Evolutionary conservation across 306 rosid genomes (phyloP).

Genomic region (Pyrus communis): DNA sequence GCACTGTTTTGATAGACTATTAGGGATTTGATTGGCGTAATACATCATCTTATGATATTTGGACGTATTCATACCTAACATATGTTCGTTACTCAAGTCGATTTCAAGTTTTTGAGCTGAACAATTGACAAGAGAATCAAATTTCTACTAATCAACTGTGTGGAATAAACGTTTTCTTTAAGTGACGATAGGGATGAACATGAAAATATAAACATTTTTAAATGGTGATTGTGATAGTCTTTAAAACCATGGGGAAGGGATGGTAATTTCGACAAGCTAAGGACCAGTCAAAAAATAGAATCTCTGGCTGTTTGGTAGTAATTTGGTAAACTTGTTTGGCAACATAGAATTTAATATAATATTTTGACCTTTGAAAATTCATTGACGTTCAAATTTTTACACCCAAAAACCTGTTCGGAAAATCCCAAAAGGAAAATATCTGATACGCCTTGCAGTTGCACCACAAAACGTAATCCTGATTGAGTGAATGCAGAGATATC

Average conservation of each 20-base stretch:
- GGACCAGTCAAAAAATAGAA: background rate
- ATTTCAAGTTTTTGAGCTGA: background rate
- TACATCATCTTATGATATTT: too few species aligned
- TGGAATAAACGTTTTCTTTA: background rate
- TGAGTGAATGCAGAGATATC: background rate
- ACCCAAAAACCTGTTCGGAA: background rate
- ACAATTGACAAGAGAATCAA: too few species aligned
- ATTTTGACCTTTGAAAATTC: background rate
- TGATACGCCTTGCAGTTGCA: background rate
- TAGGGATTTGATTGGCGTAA: fast-evolving
- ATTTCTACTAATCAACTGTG: background rate
- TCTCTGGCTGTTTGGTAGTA: constrained; percentile 9
- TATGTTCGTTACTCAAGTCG: too few species aligned
- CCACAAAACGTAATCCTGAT: background rate
- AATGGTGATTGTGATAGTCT: background rate
- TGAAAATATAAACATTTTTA: background rate
- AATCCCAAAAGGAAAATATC: background rate
- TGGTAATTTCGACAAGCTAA: background rate
- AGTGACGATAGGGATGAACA: background rate
- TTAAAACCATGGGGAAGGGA: background rate
- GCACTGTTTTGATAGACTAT: too few species aligned
- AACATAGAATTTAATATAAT: background rate
- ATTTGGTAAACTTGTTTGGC: constrained; percentile 17
- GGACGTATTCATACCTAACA: too few species aligned
- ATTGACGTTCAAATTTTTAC: background rate